Evolutionary conservation across 192 early-diverging fungal species (phyloP).

Genomic region (Backusella tuberculispora): DNA sequence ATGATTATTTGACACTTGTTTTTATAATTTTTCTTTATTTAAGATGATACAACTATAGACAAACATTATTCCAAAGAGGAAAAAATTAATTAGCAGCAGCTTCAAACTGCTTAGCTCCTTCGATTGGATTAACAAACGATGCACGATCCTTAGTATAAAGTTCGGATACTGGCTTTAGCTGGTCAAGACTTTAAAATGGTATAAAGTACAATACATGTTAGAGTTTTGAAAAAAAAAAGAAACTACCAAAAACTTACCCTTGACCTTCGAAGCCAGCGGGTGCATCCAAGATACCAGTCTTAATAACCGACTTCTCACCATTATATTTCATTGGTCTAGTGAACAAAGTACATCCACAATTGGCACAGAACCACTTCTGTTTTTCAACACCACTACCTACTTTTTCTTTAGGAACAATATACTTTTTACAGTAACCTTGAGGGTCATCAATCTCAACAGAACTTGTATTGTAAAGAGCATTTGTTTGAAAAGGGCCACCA

Average conservation of each 20-base stretch:
- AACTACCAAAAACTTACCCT: background rate
- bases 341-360: constrained; percentile 28
- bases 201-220: background rate
- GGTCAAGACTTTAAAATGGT: background rate
- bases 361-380: constrained; percentile 26
- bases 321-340: constrained; percentile 29
- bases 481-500: constrained; percentile 24
- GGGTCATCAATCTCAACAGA: constrained; percentile 4
- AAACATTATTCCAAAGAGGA: background rate
- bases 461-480: constrained; percentile 17
- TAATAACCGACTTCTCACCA: constrained; percentile 25
- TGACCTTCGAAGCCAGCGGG: constrained; percentile 3
- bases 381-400: constrained; percentile 23
- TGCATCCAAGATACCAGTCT: constrained; percentile 27
- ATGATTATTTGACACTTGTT: background rate
- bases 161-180: constrained; percentile 16
- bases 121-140: constrained; percentile 22
- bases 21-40: background rate
- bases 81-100: constrained; percentile 14
- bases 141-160: constrained; percentile 22
- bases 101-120: constrained; percentile 24
- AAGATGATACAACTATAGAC: background rate
- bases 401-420: constrained; percentile 16
- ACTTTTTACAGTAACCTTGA: constrained; percentile 11
- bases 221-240: background rate